A percentile compares a stretch with the other conserved stretches of the same genome.
Evolutionary conservation across 2,329 filamentous ascomycete species (phyloP).

Genomic region (Mycosphaerella sp.): DNA sequence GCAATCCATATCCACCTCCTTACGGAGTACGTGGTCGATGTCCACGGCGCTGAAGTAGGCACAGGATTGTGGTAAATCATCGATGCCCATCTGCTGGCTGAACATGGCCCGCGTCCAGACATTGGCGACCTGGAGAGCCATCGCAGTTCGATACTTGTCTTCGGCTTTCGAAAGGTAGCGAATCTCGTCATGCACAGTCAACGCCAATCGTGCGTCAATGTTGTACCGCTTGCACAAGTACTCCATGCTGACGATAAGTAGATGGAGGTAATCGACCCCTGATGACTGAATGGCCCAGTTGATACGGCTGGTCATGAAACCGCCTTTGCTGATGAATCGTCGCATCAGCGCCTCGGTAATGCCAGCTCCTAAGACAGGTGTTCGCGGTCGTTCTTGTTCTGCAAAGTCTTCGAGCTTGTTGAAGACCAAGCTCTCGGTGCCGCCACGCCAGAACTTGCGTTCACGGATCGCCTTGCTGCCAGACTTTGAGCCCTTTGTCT

Average conservation of each 20-base stretch:
- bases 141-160: slow-evolving; percentile 81
- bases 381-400: slow-evolving; percentile 83
- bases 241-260: slow-evolving; percentile 91
- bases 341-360: slow-evolving; percentile 94
- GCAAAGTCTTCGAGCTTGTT: slow-evolving; percentile 98
- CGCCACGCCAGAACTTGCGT: slow-evolving; percentile 84
- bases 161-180: slow-evolving; percentile 79
- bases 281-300: slow-evolving; percentile 99
- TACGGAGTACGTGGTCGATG: slow-evolving; percentile 89
- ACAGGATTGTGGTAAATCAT: slow-evolving; percentile 87
- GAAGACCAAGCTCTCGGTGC: slow-evolving; percentile 96
- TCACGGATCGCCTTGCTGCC: slow-evolving; percentile 65
- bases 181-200: slow-evolving; percentile 97
- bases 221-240: slow-evolving; percentile 81
- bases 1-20: slow-evolving; percentile 98
- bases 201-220: slow-evolving; percentile 74
- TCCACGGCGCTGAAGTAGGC: slow-evolving; percentile 96
- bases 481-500: slow-evolving; percentile 86
- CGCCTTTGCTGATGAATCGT: slow-evolving; percentile 78
- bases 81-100: slow-evolving; percentile 88
- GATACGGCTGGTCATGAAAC: slow-evolving; percentile 91
- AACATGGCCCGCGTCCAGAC: slow-evolving; percentile 98
- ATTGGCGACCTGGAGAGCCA: slow-evolving; percentile 91
- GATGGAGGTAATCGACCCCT: slow-evolving; percentile 92
- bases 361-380: slow-evolving; percentile 85